Evolutionary conservation across 768 basidiomycete genomes (phyloP).

Genomic region (Solioccasus polychromus): DNA sequence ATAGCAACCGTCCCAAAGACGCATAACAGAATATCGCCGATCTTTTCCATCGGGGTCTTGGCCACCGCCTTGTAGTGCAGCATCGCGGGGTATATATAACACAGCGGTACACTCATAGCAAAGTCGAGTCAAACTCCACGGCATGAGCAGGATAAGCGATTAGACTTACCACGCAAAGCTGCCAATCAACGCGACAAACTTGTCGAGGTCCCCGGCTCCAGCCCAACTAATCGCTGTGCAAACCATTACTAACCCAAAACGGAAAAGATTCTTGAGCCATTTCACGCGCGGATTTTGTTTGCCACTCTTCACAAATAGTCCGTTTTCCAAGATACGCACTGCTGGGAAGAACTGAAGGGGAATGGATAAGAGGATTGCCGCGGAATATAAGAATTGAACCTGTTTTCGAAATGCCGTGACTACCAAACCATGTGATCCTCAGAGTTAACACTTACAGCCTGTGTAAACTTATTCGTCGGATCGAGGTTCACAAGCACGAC

Average conservation of each 20-base stretch:
- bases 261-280: conserved; percentile 94
- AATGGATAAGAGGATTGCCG: conserved; percentile 88
- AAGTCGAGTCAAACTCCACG: conserved; percentile 11
- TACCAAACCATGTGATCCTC: neutral
- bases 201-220: conserved; percentile 89
- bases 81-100: conserved; percentile 93
- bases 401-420: conserved; percentile 28
- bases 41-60: conserved; percentile 60
- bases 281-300: conserved; percentile 81
- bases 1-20: conserved; percentile 72
- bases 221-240: conserved; percentile 81
- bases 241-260: conserved; percentile 69
- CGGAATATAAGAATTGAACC: conserved; percentile 86
- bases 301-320: conserved; percentile 83
- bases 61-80: conserved; percentile 88
- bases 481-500: conserved; percentile 96
- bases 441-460: conserved; percentile 57
- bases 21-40: conserved; percentile 69
- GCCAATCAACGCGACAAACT: conserved; percentile 92
- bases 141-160: neutral
- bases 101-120: conserved; percentile 84
- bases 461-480: conserved; percentile 77
- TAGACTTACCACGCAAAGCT: conserved; percentile 84
- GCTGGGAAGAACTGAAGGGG: conserved; percentile 98
- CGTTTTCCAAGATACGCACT: conserved; percentile 95